Conservation (phyloP, 2,329 filamentous ascomycete species). For the Elsinoe arachidis region DNA sequence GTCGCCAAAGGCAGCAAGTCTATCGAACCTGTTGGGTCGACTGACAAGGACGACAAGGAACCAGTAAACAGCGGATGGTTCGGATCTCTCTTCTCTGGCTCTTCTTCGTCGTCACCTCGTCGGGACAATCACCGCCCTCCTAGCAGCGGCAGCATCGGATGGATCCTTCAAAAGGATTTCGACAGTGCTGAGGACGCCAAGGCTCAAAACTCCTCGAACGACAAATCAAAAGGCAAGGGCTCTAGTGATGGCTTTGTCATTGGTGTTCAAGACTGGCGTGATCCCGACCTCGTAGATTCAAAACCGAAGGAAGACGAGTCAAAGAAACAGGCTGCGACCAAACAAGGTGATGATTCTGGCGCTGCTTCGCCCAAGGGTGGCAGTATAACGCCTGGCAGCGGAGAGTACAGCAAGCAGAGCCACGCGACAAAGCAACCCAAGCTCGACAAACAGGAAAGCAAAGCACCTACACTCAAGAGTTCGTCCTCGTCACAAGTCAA, state of each 20-base stretch:
- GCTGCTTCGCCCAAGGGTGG: slow-evolving; percentile 45
- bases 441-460: slow-evolving; percentile 12
- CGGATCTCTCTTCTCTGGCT: slow-evolving; percentile 31
- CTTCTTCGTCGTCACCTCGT: slow-evolving; percentile 12
- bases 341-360: slow-evolving; percentile 24
- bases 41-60: background rate
- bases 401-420: slow-evolving; percentile 52
- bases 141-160: slow-evolving; percentile 64
- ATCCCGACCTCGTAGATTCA: slow-evolving; percentile 56
- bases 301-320: slow-evolving; percentile 16
- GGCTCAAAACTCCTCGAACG: slow-evolving; percentile 22
- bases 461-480: background rate
- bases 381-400: slow-evolving; percentile 63
- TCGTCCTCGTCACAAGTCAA: background rate
- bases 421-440: slow-evolving; percentile 18
- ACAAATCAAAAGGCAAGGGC: slow-evolving; percentile 22
- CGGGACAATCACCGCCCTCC: slow-evolving; percentile 54
- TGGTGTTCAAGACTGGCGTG: slow-evolving; percentile 79
- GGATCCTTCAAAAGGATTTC: slow-evolving; percentile 61
- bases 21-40: no score
- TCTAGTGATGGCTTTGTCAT: slow-evolving; percentile 62
- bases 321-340: slow-evolving; percentile 19
- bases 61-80: slow-evolving; percentile 34
- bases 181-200: slow-evolving; percentile 42
- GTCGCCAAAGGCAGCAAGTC: no score